Conservation (phyloP, 2,329 filamentous ascomycete genomes). For the Meredithiella fracta region DNA sequence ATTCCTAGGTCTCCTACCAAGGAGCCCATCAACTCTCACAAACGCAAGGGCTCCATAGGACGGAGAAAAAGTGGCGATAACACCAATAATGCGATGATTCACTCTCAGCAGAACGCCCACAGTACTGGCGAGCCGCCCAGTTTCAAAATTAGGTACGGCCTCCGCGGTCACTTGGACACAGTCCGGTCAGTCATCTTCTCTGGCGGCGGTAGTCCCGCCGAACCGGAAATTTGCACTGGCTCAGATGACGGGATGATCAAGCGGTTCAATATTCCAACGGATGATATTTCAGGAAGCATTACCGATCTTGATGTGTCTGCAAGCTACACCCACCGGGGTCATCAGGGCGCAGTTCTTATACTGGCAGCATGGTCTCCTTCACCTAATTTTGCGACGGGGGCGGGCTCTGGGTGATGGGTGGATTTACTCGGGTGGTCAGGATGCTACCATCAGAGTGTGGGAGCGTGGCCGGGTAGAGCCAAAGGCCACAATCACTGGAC, state of each 20-base stretch:
- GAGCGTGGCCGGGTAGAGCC: conserved; percentile 87
- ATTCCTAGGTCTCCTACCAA: conserved; percentile 66
- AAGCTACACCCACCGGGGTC: conserved; percentile 89
- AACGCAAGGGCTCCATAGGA: conserved; percentile 66
- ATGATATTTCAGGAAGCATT: conserved; percentile 30
- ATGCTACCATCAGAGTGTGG: conserved; percentile 87
- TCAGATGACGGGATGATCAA: conserved; percentile 94
- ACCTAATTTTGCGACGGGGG: conserved; percentile 77
- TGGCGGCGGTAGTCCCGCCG: conserved; percentile 82
- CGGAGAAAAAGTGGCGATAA: conserved; percentile 55
- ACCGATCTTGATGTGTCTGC: conserved; percentile 78
- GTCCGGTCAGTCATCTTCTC: conserved; percentile 93
- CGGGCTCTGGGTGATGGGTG: conserved; percentile 83
- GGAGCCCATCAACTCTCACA: conserved; percentile 40
- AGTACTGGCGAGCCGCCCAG: conserved; percentile 42
- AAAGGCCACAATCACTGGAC: conserved; percentile 83
- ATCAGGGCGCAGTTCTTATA: conserved; percentile 76
- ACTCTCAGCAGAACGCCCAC: conserved; percentile 25
- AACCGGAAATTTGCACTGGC: conserved; percentile 91
- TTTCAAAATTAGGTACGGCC: conserved; percentile 85
- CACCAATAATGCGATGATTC: conserved; percentile 32
- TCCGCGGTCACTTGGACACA: conserved; percentile 84
- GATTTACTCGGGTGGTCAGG: conserved; percentile 96
- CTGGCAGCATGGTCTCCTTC: conserved; percentile 76
- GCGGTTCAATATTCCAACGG: conserved; percentile 86